A percentile compares a stretch with the other conserved stretches of the same genome.
phyloP scores from a whole-genome alignment of 345 rosid species.

The Gynandropsis gynandra region DNA sequence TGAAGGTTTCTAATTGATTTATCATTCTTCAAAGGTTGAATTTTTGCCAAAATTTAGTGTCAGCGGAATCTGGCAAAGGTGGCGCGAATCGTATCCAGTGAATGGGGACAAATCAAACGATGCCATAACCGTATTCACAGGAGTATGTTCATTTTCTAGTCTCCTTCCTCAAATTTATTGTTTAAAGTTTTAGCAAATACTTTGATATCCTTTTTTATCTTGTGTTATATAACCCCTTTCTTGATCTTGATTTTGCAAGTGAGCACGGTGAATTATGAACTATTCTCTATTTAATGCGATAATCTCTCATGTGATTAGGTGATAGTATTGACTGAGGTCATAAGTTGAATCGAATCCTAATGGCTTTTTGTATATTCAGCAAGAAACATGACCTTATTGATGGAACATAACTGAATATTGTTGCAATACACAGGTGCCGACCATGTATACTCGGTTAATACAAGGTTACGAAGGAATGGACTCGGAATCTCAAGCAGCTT shows the following conservation, averaged over 20 bases:
- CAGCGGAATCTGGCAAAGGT: constrained; percentile 89
- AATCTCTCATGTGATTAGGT: neutral
- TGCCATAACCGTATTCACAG: constrained; percentile 81
- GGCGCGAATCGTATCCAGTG: constrained; percentile 71
- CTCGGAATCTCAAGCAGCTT: constrained; percentile 47
- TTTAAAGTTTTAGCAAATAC: constrained; percentile 5
- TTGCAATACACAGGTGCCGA: constrained; percentile 63
- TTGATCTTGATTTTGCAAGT: constrained; percentile 7
- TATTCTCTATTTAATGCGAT: too few relatives aligned
- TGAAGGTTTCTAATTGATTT: constrained; percentile 2
- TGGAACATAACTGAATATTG: constrained; percentile 10
- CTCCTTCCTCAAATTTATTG: neutral
- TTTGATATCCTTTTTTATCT: too few relatives aligned
- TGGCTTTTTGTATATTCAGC: constrained; percentile 1
- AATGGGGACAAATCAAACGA: constrained; percentile 44
- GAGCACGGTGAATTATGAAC: too few relatives aligned
- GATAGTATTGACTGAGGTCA: constrained; percentile 10
- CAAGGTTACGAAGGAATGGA: constrained; percentile 98
- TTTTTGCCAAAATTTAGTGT: constrained; percentile 94
- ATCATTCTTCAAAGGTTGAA: constrained; percentile 61
- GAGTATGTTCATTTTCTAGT: constrained; percentile 45
- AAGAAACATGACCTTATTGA: neutral
- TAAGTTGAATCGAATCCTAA: neutral
- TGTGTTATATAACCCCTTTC: constrained; percentile 9
- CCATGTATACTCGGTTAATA: constrained; percentile 88